Base-by-base conservation (phyloP, 2,329 filamentous ascomycete genomes). In the Orbilia blumenaviensis region DNA sequence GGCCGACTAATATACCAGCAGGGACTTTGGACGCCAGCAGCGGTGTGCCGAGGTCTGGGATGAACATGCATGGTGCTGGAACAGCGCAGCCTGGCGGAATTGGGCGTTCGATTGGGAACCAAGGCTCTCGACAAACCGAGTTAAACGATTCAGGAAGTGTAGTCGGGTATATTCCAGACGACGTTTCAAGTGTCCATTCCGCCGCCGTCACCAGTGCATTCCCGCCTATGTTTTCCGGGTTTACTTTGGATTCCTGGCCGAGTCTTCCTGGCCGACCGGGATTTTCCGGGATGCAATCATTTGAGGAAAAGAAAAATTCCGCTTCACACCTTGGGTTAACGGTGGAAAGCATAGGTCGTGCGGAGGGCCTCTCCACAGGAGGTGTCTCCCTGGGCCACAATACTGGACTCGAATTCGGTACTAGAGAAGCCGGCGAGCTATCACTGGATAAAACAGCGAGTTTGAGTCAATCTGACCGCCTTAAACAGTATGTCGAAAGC, bases 131-230 rank as follows among this genome's bases (percentile, higher is more conserved):
- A 7, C 79, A 79, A 52, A 67, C 77, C 14, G 84, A 89, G 66
- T 89, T 87, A 79, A 87, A 87, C 52, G 94, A 97, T 81, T 89
- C 91, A 16, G 92, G 92, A 46, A 98, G 94, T 2, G 92, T 97
- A 82, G 87, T 97, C 80, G 95, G 94, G 14, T 98, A 96, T 82
- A 97, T 99, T 76, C 93, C 94, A 1, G 95, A 99, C 81, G 95
- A 99, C 82, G 93, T 97, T 42, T 98, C 94, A 7, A 97, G 94
- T 1, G 91, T 99, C 50, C 94, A 98, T 83, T 94, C 93, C 54
- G 97, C 93, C 48, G 90, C 93, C 0, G 88, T 98, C 61, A 84
- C 90, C 63, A 90, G 90, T 54, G 92, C 93, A 23, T 98, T 94
- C 82, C 95, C 95, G 14, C 91, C 92, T 16, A 96, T 97, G 91